Evolutionary conservation across 2,329 filamentous ascomycete species (phyloP).

Genomic region (Aphanocladium album): DNA sequence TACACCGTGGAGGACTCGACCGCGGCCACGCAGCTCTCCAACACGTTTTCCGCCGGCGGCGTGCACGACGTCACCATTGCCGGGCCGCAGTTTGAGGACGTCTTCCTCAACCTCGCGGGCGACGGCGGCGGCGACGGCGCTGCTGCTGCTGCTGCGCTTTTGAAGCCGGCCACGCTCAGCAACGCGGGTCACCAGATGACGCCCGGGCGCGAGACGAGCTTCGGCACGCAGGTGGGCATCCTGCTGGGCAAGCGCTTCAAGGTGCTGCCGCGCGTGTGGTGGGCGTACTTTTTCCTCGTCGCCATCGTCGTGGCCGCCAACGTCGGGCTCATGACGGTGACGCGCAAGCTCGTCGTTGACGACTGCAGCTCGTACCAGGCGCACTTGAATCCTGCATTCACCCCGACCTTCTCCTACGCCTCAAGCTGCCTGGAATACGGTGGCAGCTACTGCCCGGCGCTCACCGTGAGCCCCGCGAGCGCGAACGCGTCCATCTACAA

Average conservation of each 20-base stretch:
- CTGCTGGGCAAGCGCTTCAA: constrained; percentile 69
- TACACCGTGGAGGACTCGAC: constrained; percentile 43
- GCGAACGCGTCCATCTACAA: constrained; percentile 28
- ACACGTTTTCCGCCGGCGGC: constrained; percentile 46
- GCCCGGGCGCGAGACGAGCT: constrained; percentile 14
- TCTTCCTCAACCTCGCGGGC: constrained; percentile 26
- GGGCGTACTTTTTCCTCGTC: constrained; percentile 69
- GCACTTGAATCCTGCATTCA: not conserved
- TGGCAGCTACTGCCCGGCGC: constrained; percentile 1
- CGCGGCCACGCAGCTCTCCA: constrained; percentile 22
- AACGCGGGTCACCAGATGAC: not conserved
- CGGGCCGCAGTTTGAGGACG: constrained; percentile 29
- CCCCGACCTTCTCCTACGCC: not conserved
- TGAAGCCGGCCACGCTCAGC: not conserved
- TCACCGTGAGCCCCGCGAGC: constrained; percentile 15
- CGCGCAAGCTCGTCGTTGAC: constrained; percentile 49
- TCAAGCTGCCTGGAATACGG: constrained; percentile 33
- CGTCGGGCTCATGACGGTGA: constrained; percentile 65
- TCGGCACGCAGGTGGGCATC: constrained; percentile 55
- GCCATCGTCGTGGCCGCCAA: constrained; percentile 69
- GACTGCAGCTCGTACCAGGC: constrained; percentile 40
- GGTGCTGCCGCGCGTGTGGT: constrained; percentile 67
- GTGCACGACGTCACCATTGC: constrained; percentile 27
- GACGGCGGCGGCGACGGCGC: constrained; percentile 17
- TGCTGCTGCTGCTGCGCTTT: no score